phyloP scores from a whole-genome alignment of 208 protist genomes.

The Crithidia brevicula region DNA sequence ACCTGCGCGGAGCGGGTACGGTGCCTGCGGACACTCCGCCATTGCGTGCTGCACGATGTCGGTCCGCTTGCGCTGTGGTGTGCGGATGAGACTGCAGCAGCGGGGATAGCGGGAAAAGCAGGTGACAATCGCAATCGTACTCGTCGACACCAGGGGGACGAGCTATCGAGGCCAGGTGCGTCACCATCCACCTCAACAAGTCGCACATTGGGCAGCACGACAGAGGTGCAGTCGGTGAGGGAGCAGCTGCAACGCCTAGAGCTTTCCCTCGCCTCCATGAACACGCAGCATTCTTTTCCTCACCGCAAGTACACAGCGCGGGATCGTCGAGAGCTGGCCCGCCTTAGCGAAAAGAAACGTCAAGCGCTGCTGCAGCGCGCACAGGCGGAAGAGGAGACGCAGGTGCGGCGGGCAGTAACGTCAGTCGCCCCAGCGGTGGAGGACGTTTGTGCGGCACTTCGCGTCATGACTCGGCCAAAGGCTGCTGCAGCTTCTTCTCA shows the following conservation, averaged over 20 bases:
- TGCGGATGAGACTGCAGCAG: background rate
- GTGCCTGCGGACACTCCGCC: conserved; percentile 10
- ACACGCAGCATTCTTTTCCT: background rate
- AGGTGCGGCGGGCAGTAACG: conserved; percentile 2
- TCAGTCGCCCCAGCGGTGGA: conserved; percentile 1
- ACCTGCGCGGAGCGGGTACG: conserved; percentile 18
- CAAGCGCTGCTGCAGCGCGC: conserved; percentile 18
- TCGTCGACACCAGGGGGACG: no score
- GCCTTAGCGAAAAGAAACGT: conserved; percentile 13
- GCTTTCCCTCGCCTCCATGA: background rate
- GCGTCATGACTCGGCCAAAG: conserved; percentile 6
- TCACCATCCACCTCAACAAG: no score
- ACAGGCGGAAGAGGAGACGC: conserved; percentile 5
- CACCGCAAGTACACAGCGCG: conserved; percentile 15
- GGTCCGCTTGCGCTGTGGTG: conserved; percentile 18
- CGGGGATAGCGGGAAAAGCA: background rate
- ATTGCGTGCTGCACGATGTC: conserved; percentile 21
- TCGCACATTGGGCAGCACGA: no score
- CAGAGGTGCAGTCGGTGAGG: conserved; percentile 16
- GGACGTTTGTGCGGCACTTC: conserved; percentile 27
- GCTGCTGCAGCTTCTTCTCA: no score
- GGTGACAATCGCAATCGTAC: background rate
- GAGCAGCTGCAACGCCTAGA: conserved; percentile 20
- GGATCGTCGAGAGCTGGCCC: conserved; percentile 27
- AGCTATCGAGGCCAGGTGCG: no score